Base-by-base conservation (phyloP, 306 rosid genomes). In the Senna siamea region DNA sequence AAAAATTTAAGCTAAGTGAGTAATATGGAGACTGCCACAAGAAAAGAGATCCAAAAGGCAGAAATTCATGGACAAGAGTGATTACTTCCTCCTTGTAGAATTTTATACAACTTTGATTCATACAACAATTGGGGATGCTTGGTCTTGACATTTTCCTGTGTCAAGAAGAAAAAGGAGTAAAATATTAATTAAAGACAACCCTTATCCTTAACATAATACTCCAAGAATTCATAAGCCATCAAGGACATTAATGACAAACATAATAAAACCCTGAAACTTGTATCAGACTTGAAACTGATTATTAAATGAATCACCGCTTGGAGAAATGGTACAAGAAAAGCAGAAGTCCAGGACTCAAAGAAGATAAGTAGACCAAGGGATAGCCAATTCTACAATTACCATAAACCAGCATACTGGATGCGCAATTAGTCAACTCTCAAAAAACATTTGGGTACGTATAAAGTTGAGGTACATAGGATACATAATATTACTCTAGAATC, bases 41-140 rank as follows among this genome's bases (percentile, higher is more conserved):
- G 61, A 26, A 66, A 52, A 50, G 23, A 58, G 35, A 78, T 65
- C 12, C 2, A 52, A 59, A 69, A 46, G 48, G 41, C 51, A 67
- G 38, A 83, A 59, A 59, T 67, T 78, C 47, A 72, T 76, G 56
- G 75, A 80, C 72, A 53, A 61, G 52, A 80, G 54, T 61, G 59
- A 75, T 88, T 91, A 94, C 98, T 91, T 94, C 98, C 97, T 88
- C 97, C 98, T 72, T 91, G 96, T 18, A 94, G 89, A 76, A 94
- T 89, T 84, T 87, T 94, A 75, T 94, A 94, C 77, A 94, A 69
- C 85, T 91, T 94, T 18, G 97, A 89, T 71, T 94, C 97, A 81
- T 94, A 91, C 71, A 91, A 80, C 86, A 91, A 80, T 53, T 94
- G 98, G 15, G 98, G 97, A 81, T 94, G 98, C 83, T 91, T 94